Evolutionary conservation across 1,284 basidiomycete genomes (phyloP).

Genomic region (Papiliotrema terrestris): DNA sequence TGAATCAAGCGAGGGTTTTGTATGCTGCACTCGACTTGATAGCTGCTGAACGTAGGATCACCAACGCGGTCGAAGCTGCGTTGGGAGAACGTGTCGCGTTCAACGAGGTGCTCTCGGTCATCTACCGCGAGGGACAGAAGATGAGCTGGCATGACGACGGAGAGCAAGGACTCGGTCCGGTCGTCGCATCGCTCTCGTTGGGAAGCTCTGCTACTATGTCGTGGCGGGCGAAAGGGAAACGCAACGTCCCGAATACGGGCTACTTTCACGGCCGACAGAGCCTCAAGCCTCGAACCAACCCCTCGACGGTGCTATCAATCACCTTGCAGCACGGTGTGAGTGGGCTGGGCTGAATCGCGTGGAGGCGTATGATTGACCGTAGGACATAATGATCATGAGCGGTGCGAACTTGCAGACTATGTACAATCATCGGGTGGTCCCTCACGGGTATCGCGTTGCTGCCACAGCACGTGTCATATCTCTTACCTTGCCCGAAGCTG

Average conservation of each 20-base stretch:
- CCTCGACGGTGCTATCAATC: constrained; percentile 17
- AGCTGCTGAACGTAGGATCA: constrained; percentile 16
- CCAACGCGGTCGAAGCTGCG: constrained; percentile 11
- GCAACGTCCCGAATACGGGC: constrained; percentile 3
- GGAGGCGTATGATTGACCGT: constrained; percentile 1
- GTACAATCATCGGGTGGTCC: constrained; percentile 38
- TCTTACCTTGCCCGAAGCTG: neutral
- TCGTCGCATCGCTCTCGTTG: constrained; percentile 38
- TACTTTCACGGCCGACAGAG: constrained; percentile 6
- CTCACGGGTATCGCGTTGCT: constrained; percentile 33
- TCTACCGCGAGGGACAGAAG: constrained; percentile 46
- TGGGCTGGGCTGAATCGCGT: neutral
- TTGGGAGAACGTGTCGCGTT: constrained; percentile 22
- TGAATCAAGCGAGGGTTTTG: constrained; percentile 27
- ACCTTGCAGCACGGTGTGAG: constrained; percentile 34
- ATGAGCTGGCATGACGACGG: constrained; percentile 48
- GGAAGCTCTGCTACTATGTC: constrained; percentile 38
- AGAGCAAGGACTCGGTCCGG: constrained; percentile 40
- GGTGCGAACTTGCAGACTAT: constrained; percentile 32
- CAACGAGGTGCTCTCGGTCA: constrained; percentile 42
- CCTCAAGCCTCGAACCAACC: neutral
- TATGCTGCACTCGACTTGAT: constrained; percentile 15
- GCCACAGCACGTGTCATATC: constrained; percentile 28
- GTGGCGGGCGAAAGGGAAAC: constrained; percentile 25
- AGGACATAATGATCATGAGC: constrained; percentile 43